Evolutionary conservation across 2,329 filamentous ascomycete genomes (phyloP).

Genomic region (Berkeleyomyces rouxiae): DNA sequence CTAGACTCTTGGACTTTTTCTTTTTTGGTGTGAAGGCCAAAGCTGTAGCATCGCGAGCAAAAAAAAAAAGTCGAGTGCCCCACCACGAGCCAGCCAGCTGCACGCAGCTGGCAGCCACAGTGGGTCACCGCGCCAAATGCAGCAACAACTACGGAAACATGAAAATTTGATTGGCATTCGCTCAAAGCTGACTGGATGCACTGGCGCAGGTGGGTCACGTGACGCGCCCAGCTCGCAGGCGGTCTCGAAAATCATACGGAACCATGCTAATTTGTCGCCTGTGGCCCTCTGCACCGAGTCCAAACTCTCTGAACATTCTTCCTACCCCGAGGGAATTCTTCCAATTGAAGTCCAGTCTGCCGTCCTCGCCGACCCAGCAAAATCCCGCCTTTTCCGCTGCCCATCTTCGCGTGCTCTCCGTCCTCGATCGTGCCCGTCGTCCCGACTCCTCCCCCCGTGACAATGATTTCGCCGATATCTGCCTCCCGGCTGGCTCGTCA

Average conservation of each 20-base stretch:
- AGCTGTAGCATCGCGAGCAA: conserved; percentile 1
- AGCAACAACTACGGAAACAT: background rate
- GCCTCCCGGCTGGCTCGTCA: conserved; percentile 42
- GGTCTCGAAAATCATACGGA: conserved; percentile 14
- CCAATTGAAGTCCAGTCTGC: conserved; percentile 12
- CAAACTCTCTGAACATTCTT: background rate
- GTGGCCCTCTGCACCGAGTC: conserved; percentile 3
- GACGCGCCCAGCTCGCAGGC: conserved; percentile 4
- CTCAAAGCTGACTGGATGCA: conserved; percentile 14
- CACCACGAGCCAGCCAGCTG: background rate
- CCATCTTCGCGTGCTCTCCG: conserved; percentile 25
- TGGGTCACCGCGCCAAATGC: background rate
- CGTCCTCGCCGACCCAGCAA: conserved; percentile 6
- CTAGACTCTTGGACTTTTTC: background rate
- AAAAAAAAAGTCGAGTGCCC: background rate
- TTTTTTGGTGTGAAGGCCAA: background rate
- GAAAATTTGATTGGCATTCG: conserved; percentile 14
- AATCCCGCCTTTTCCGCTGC: conserved; percentile 21
- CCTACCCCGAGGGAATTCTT: conserved; percentile 26
- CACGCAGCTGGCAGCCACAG: background rate
- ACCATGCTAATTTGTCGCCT: conserved; percentile 12
- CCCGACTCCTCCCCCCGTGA: conserved; percentile 31
- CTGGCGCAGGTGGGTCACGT: conserved; percentile 8
- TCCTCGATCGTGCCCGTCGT: conserved; percentile 18
- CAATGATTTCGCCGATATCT: conserved; percentile 46